These are phyloP conservation scores for Melastoma malabathricum DNA, from an alignment of 345 rosid species.

Conservation along the genomic window DNA sequence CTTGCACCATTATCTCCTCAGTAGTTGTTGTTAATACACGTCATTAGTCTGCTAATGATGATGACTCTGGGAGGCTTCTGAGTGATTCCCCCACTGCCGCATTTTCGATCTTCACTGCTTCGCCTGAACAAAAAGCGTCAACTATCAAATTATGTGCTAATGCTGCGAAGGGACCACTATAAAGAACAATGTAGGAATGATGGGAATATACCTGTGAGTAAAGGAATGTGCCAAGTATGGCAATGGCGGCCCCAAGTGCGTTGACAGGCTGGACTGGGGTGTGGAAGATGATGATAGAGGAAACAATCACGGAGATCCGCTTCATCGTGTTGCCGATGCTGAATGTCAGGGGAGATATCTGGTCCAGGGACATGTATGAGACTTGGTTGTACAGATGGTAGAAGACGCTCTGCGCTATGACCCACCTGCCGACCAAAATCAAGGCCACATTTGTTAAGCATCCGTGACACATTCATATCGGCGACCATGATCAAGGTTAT, in stretches of 20 bases:
- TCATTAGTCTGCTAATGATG: no score
- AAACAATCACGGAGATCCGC: slow-evolving; percentile 28
- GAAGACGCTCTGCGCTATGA: slow-evolving; percentile 38
- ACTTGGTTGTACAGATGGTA: slow-evolving; percentile 42
- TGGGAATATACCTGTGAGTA: slow-evolving; percentile 29
- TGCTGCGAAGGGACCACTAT: not conserved
- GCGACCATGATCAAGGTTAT: not conserved
- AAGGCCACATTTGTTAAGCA: not conserved
- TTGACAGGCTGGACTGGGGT: slow-evolving; percentile 36
- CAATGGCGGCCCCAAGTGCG: slow-evolving; percentile 43
- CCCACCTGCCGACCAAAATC: slow-evolving; percentile 28
- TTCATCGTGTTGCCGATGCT: slow-evolving; percentile 47
- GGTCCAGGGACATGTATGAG: slow-evolving; percentile 41
- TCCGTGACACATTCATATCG: no score
- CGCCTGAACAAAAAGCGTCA: no score
- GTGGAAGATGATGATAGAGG: slow-evolving; percentile 40
- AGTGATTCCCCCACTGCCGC: no score
- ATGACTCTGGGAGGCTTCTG: no score
- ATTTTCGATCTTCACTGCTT: no score
- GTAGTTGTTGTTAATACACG: no score
- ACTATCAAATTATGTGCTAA: not conserved
- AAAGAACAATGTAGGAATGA: not conserved
- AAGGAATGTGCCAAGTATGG: slow-evolving; percentile 35
- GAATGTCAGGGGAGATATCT: slow-evolving; percentile 38
- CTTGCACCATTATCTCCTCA: no score